A percentile compares a stretch with the other conserved stretches of the same genome.
phyloP scores from a whole-genome alignment of 2,329 filamentous ascomycete genomes.

The Teratosphaeria destructans region DNA sequence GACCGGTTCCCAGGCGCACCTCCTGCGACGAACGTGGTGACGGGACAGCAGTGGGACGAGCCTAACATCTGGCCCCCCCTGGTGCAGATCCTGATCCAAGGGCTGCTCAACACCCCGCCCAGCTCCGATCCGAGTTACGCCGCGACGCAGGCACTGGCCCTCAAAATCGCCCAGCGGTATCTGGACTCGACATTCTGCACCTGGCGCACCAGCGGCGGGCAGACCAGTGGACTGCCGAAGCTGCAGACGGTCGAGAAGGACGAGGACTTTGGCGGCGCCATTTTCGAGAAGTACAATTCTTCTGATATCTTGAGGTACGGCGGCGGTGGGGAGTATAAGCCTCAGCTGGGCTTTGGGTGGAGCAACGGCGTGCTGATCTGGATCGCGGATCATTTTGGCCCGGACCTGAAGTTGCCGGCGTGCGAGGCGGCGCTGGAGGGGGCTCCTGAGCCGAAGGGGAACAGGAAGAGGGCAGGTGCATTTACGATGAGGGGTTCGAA shows the following conservation, averaged over 20 bases:
- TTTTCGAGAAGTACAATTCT: constrained; percentile 62
- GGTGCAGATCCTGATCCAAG: constrained; percentile 53
- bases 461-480: neutral
- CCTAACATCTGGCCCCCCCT: constrained; percentile 61
- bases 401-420: constrained; percentile 44
- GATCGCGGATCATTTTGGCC: constrained; percentile 52
- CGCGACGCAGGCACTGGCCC: constrained; percentile 44
- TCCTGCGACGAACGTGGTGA: constrained; percentile 50
- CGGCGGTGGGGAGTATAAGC: constrained; percentile 57
- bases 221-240: constrained; percentile 43
- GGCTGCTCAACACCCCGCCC: constrained; percentile 49
- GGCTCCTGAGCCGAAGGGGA: neutral
- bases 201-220: constrained; percentile 57
- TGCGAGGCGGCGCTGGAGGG: constrained; percentile 6
- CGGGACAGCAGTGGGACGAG: constrained; percentile 60
- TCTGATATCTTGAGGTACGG: constrained; percentile 51
- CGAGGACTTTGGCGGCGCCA: constrained; percentile 40
- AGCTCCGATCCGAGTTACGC: constrained; percentile 21
- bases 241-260: constrained; percentile 37
- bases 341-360: constrained; percentile 63
- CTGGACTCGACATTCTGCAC: constrained; percentile 60
- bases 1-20: constrained; percentile 46
- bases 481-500: neutral
- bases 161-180: constrained; percentile 53
- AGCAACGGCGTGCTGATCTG: constrained; percentile 59